Evolutionary conservation across 1,284 basidiomycete species (phyloP).

Genomic region (Ceratobasidium sp.): DNA sequence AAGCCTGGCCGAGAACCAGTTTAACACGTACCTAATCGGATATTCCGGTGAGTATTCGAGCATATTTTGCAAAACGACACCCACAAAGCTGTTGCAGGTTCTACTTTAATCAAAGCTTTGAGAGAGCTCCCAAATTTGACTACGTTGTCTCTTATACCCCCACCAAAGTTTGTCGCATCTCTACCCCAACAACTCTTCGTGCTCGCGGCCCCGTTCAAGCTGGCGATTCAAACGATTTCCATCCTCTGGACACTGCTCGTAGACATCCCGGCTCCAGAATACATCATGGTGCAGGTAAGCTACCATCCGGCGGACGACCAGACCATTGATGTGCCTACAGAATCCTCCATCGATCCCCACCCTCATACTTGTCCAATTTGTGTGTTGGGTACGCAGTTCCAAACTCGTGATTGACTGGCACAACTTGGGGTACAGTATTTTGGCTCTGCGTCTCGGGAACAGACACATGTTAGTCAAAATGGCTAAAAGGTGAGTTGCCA

Average conservation of each 20-base stretch:
- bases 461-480: conserved; percentile 76
- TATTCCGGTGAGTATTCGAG: conserved; percentile 72
- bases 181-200: conserved; percentile 73
- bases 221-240: conserved; percentile 72
- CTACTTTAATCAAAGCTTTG: conserved; percentile 30
- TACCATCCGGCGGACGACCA: background rate
- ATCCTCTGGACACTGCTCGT: conserved; percentile 73
- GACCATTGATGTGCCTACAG: conserved; percentile 58
- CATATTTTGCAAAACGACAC: background rate
- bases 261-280: conserved; percentile 78
- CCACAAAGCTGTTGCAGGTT: conserved; percentile 1
- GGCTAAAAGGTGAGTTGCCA: conserved; percentile 69
- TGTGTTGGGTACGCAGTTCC: conserved; percentile 72
- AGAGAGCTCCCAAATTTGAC: conserved; percentile 35
- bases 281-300: conserved; percentile 87
- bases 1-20: conserved; percentile 85
- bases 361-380: conserved; percentile 83
- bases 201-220: conserved; percentile 82
- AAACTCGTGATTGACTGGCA: conserved; percentile 99
- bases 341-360: conserved; percentile 98
- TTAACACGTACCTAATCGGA: conserved; percentile 85
- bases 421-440: conserved; percentile 94
- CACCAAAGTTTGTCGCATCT: conserved; percentile 64
- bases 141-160: conserved; percentile 50
- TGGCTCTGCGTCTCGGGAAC: conserved; percentile 81